Conservation (phyloP, 208 protist species). For the Naegleria gruberi region DNA sequence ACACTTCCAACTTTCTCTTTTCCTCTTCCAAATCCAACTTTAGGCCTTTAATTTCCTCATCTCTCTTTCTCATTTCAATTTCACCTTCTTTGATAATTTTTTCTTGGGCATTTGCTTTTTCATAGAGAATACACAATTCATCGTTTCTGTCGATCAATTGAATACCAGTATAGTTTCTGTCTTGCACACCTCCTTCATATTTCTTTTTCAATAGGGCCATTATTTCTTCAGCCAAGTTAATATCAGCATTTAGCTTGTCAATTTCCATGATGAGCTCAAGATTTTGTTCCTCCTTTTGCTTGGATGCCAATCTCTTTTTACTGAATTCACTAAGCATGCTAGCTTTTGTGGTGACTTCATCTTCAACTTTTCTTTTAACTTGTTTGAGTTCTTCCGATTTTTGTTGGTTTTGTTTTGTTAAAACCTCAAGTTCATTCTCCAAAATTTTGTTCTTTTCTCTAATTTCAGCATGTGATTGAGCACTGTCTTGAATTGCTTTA, state of each 20-base stretch:
- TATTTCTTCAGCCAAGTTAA: slow-evolving; percentile 66
- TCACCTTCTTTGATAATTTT: slow-evolving; percentile 70
- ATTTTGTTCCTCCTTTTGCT: slow-evolving; percentile 61
- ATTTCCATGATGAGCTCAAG: slow-evolving; percentile 65
- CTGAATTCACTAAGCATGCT: slow-evolving; percentile 65
- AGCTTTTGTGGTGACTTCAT: slow-evolving; percentile 54
- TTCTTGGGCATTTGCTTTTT: slow-evolving; percentile 84
- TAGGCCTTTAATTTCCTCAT: neutral
- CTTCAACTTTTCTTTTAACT: slow-evolving; percentile 62
- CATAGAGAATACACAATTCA: slow-evolving; percentile 82
- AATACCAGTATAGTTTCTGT: slow-evolving; percentile 82
- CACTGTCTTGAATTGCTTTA: slow-evolving; percentile 77
- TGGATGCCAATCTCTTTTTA: slow-evolving; percentile 44
- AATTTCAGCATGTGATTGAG: slow-evolving; percentile 80
- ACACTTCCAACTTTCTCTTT: neutral
- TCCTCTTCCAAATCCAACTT: neutral
- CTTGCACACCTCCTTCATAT: slow-evolving; percentile 76
- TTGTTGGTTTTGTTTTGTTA: slow-evolving; percentile 64
- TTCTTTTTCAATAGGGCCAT: slow-evolving; percentile 66
- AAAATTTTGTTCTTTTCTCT: slow-evolving; percentile 89
- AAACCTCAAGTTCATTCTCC: slow-evolving; percentile 79
- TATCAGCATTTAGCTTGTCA: slow-evolving; percentile 73
- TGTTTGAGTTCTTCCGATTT: slow-evolving; percentile 74
- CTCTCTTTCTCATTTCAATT: slow-evolving; percentile 21
- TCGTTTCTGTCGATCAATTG: slow-evolving; percentile 91